phyloP scores from a whole-genome alignment of 805 yeast genomes.

The Kodamaea restingae region DNA sequence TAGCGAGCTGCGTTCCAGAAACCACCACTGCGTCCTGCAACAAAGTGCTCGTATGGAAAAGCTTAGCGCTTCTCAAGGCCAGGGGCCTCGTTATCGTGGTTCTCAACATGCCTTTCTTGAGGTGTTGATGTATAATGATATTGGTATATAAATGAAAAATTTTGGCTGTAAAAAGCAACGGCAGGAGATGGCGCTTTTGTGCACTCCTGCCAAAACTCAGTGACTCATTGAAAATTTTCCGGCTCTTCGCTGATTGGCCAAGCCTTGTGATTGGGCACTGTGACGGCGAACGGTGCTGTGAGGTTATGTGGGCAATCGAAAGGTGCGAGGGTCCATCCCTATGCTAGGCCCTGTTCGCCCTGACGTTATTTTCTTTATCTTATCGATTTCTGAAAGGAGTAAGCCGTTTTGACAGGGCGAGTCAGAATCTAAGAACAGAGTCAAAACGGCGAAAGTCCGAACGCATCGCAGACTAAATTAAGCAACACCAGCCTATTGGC shows the following conservation, averaged over 20 bases:
- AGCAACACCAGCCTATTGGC: too few relatives aligned
- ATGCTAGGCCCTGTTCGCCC: too few relatives aligned
- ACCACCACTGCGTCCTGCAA: slow-evolving; percentile 33
- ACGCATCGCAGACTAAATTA: too few relatives aligned
- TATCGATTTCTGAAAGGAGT: not conserved
- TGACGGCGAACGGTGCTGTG: not conserved
- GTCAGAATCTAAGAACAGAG: not conserved
- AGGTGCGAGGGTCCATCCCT: too few relatives aligned
- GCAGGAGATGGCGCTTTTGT: slow-evolving; percentile 2
- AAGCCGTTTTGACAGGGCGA: not conserved
- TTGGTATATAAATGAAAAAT: not conserved
- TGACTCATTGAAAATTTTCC: slow-evolving; percentile 3
- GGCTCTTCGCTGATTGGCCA: slow-evolving; percentile 2
- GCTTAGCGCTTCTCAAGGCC: slow-evolving; percentile 3
- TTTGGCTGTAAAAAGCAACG: slow-evolving; percentile 4
- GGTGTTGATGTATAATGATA: not conserved
- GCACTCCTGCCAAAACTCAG: not conserved
- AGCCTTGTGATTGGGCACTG: not conserved
- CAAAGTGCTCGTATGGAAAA: slow-evolving; percentile 11
- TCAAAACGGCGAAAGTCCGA: not conserved
- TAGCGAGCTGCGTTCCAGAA: slow-evolving; percentile 42
- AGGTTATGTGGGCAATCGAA: too few relatives aligned
- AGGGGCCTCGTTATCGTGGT: slow-evolving; percentile 4
- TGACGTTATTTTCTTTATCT: not conserved
- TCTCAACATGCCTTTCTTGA: slow-evolving; percentile 3